Base-by-base conservation (phyloP, 441 rosid genomes). In the Adansonia madagascariensis region DNA sequence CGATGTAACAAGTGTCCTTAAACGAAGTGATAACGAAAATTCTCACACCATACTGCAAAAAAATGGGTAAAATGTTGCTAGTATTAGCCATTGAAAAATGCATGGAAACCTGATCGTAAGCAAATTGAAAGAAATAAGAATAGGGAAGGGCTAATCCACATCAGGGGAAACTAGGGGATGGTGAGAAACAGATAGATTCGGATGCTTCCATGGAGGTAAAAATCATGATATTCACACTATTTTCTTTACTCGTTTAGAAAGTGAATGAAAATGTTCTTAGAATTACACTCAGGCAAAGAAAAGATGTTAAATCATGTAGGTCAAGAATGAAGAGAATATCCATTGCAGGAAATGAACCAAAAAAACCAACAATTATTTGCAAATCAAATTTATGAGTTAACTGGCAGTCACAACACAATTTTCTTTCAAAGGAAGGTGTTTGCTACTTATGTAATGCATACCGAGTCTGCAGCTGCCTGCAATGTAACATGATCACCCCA, bases 401-500 rank as follows among this genome's bases (percentile, higher is more conserved):
- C 24, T 49, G 18, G 73, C 1, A 61, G 12, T 61, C 49, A 18
- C 11, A 77, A 46, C 63, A 53, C 52, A 18, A 75, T 63, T 11
- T 68, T 17, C 66, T 75, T 52, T 50, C 35, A 43, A 27, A 39
- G 3, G 14, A 8, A 41, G 11, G 14, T 7, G 55, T 17, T 77
- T 57, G 46, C 50, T 41, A 8, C 2, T 20, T 43, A n/a, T 4
- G 46, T 44, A 11, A 72, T 10, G n/a, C 88, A 41, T 83, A 83
- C 90, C 84, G 0, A 39, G 77, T 87, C 90, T 12, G 85, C 90
- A 68, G 90, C 88, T 15, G 88, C 88, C 84, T 87, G 88, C 82
- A 87, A 77, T 12, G 90, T 87, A 60, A 87, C 90, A 80, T 87
- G 90, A 80, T 87, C 90, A 67, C 90, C 90, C 90, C 90, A 87